Evolutionary conservation across 176 grass and related monocot genomes (phyloP).

Genomic region (Hyparrhenia diplandra): DNA sequence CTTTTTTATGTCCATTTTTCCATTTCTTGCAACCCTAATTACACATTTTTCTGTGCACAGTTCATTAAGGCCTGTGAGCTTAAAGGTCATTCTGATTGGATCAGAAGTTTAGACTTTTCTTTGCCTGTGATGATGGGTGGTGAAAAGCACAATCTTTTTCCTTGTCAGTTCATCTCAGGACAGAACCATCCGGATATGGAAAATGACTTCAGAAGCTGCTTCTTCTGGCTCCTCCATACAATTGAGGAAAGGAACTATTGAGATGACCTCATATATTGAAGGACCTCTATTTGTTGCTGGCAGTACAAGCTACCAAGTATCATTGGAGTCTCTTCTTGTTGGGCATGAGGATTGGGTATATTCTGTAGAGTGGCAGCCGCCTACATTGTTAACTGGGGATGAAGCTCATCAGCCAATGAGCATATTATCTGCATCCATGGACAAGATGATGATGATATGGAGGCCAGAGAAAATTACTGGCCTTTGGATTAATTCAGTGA

Average conservation of each 20-base stretch:
- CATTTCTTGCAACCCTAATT: conserved; percentile 17
- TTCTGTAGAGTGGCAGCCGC: conserved; percentile 87
- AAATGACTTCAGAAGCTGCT: conserved; percentile 51
- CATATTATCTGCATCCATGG: conserved; percentile 96
- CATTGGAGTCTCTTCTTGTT: conserved; percentile 85
- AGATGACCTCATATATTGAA: conserved; percentile 87
- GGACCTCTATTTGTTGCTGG: conserved; percentile 64
- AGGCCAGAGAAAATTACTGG: conserved; percentile 80
- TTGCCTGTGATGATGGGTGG: conserved; percentile 46
- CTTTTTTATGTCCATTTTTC: not conserved
- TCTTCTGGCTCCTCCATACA: conserved; percentile 30
- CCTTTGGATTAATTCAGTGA: conserved; percentile 91
- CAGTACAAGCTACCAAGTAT: conserved; percentile 64
- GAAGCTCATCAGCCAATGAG: conserved; percentile 78
- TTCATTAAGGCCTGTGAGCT: conserved; percentile 77
- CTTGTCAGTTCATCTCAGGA: conserved; percentile 95
- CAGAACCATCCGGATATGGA: conserved; percentile 95
- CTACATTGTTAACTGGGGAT: conserved; percentile 37
- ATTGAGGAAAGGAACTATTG: conserved; percentile 50
- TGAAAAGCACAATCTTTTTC: conserved; percentile 64
- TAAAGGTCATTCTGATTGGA: conserved; percentile 98
- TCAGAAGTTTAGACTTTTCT: conserved; percentile 95
- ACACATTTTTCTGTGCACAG: conserved; percentile 34
- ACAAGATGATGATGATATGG: conserved; percentile 99
- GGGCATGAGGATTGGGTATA: conserved; percentile 99